phyloP scores from a whole-genome alignment of 257 asterid species.

The Ehretia macrophylla region DNA sequence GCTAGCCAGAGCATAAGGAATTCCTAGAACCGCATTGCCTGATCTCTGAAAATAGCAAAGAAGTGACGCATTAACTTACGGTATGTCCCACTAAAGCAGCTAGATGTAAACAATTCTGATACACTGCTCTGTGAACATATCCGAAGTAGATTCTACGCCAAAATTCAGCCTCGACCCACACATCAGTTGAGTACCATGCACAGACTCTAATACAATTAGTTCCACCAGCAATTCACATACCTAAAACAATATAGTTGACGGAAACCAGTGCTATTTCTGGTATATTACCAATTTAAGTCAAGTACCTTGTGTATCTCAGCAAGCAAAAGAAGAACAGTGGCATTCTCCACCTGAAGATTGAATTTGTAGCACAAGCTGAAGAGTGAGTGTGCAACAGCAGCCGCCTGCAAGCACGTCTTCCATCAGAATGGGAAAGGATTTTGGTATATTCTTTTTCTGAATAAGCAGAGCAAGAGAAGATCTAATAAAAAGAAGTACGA shows the following conservation, averaged over 20 bases:
- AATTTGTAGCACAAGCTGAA: slow-evolving; percentile 75
- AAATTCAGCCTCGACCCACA: no score
- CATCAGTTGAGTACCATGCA: no score
- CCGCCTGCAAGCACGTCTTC: slow-evolving; percentile 62
- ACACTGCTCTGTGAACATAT: no score
- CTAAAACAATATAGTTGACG: no score
- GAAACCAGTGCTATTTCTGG: no score
- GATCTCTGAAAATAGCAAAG: slow-evolving; percentile 53
- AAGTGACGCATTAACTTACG: not conserved
- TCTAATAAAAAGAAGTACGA: no score
- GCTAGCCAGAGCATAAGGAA: slow-evolving; percentile 95
- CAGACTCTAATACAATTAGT: no score
- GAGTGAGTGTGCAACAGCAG: slow-evolving; percentile 76
- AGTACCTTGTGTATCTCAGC: slow-evolving; percentile 98
- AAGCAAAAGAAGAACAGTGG: slow-evolving; percentile 82
- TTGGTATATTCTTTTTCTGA: no score
- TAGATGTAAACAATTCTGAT: not conserved
- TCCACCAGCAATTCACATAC: no score
- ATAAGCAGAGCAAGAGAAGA: no score
- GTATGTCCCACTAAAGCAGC: slow-evolving; percentile 2
- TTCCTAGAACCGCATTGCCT: slow-evolving; percentile 89
- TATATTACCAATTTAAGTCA: no score
- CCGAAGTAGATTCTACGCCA: no score
- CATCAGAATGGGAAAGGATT: slow-evolving; percentile 16
- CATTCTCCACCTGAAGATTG: slow-evolving; percentile 88